Base-by-base conservation (phyloP, 768 basidiomycete genomes). In the Gyrodon lividus region DNA sequence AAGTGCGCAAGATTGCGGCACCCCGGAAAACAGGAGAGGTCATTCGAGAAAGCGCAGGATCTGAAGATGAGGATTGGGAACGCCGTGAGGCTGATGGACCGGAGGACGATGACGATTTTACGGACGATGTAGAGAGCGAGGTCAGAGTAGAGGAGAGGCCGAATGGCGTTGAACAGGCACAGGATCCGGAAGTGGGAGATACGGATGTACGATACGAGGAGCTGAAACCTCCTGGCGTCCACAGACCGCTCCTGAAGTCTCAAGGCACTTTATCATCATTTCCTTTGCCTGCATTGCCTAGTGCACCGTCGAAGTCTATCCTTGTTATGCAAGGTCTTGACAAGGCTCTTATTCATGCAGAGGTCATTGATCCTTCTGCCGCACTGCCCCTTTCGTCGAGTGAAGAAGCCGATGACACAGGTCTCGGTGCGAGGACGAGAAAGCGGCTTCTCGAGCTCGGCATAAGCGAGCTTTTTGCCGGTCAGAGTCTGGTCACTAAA, bases 391-490 rank as follows among this genome's bases (percentile, higher is more conserved):
- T 90, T 19, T 72, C 76, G 0, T 52, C 58, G 20, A 57, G 67
- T 5, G 63, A 58, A 5, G 68, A 69, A 22, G 72, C 75, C 40
- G 69, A 71, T n/a, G 71, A 62, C 22, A 77, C 74, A 0, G 80
- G 78, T 3, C 71, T 94, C 17, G 78, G 80, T 50, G 75, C 74
- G 59, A 82, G 74, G 63, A 89, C 79, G 43, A 72, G 79, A 57
- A 82, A 69, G 58, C 74, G 89, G 38, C 64, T 98, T 47, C 68
- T 74, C 26, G 88, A 91, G 23, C 75, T 92, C 19, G 93, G 92
- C 2, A 83, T 98, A n/a, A 77, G 74, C 5, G 86, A 93, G 52
- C 74, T 96, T 51, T 97, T 98, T 68, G 92, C 93, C 48, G 93
- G 93, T 92, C 59, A 55, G 82, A 34, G 19, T 68, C 42, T 20